Evolutionary conservation across 2,329 filamentous ascomycete species (phyloP).

Genomic region (Emydomyces testavorans): DNA sequence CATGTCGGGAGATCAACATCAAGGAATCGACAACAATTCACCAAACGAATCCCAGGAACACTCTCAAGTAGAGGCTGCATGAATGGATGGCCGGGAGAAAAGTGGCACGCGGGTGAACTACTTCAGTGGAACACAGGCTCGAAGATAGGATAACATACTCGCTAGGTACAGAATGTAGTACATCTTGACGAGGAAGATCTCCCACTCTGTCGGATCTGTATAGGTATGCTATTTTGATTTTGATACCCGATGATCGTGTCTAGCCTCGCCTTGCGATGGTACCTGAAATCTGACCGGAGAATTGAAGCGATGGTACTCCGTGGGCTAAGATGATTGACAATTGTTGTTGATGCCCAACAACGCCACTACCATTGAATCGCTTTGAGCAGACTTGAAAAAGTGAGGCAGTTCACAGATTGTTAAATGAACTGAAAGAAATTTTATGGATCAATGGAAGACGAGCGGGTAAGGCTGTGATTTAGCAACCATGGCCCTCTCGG

Average conservation of each 20-base stretch:
- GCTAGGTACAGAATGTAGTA: conserved; percentile 55
- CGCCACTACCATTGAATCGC: conserved; percentile 12
- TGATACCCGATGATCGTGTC: conserved; percentile 18
- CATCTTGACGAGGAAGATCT: conserved; percentile 24
- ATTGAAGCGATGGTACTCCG: not conserved
- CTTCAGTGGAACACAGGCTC: conserved; percentile 8
- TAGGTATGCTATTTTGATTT: conserved; percentile 2
- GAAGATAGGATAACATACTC: conserved; percentile 47
- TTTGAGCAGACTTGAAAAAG: conserved; percentile 13
- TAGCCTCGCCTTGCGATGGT: conserved; percentile 7
- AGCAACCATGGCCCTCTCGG: conserved; percentile 2
- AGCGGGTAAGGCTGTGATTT: conserved; percentile 9
- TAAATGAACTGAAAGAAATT: conserved; percentile 14
- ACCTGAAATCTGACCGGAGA: not conserved
- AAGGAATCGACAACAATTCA: not conserved
- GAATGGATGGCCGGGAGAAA: not conserved
- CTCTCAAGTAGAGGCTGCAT: not conserved
- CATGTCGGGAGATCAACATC: not conserved
- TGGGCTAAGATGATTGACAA: conserved; percentile 8
- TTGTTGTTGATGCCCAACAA: conserved; percentile 15
- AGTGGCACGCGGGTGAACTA: conserved; percentile 1
- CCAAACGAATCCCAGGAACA: conserved; percentile 3
- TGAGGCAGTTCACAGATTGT: conserved; percentile 14
- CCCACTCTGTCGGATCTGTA: conserved; percentile 8
- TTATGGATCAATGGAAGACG: conserved; percentile 12